Base-by-base conservation (phyloP, 140 eudicot genomes). In the Ambrosia hybrid region DNA sequence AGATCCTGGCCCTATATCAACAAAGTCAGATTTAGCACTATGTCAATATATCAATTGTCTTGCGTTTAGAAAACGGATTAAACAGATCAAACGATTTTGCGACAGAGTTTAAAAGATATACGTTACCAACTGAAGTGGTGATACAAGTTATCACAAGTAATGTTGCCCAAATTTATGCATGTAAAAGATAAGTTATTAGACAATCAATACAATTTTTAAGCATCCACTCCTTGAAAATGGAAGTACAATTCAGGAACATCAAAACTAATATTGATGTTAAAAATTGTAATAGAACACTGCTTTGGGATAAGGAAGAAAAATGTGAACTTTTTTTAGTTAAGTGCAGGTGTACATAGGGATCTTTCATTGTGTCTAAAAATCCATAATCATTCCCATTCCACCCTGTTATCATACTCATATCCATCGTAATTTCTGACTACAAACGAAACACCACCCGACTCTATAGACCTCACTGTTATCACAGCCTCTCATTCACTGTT, bases 1-100 rank as follows among this genome's bases (percentile, higher is more conserved):
- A 95, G 66, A 84, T 91, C 99, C 75, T 95, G 99, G 56, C 97
- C 99, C 97, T 91, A 55, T 26, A 57, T 26, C 13, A 72, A 71
- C 56, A 78, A 49, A 49, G n/a, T 49, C 34, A 30, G 34, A 2
- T 30, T 1, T 30, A 30, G 34, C 34, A 30, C 34, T 30, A 30
- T 41, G 48, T 1, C 48, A 41, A 41, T 41, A 41, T 41, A 41
- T 41, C 48, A 41, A 41, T 1, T 2, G 10, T 41, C 9, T 41
- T 41, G 48, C 48, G 5, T 41, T 41, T 6, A 41, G 48, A 41
- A 41, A 41, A 21, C 10, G 9, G 10, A 41, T 41, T 41, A 41
- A 41, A 41, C 10, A 41, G 48, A 41, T 41, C 48, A 41, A 41
- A 41, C 10, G 48, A 7, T 6, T 41, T 6, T 41, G 48, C 9